Evolutionary conservation across 148 eudicot species (phyloP).

Genomic region (Vaccinium darrowii): DNA sequence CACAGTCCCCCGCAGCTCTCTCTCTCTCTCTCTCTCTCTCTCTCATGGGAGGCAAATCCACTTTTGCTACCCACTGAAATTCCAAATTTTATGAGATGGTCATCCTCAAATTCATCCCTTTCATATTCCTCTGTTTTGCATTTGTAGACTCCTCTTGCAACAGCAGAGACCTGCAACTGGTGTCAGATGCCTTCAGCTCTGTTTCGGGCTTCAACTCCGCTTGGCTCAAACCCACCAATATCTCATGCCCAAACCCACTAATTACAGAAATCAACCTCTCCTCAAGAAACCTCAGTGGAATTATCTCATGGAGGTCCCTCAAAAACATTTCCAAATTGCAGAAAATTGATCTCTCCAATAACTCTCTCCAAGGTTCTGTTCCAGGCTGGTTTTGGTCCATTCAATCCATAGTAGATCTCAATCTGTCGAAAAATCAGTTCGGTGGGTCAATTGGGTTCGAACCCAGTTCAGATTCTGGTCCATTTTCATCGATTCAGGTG

Average conservation of each 20-base stretch:
- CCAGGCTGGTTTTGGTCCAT: slow-evolving; percentile 52
- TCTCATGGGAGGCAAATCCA: neutral
- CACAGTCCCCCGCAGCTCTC: neutral
- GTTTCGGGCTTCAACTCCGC: slow-evolving; percentile 55
- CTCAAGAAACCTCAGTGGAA: slow-evolving; percentile 58
- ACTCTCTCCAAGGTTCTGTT: slow-evolving; percentile 63
- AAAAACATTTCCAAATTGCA: slow-evolving; percentile 53
- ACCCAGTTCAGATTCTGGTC: slow-evolving; percentile 17
- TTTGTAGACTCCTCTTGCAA: slow-evolving; percentile 27
- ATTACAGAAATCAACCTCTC: slow-evolving; percentile 48
- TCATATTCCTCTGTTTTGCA: slow-evolving; percentile 24
- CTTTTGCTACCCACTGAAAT: neutral
- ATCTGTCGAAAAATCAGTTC: slow-evolving; percentile 55
- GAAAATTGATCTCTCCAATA: slow-evolving; percentile 67
- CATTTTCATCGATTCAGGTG: slow-evolving; percentile 35
- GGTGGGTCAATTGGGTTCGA: slow-evolving; percentile 54
- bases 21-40: slow-evolving; percentile 17
- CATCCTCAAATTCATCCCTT: slow-evolving; percentile 25
- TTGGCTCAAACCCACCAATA: slow-evolving; percentile 20
- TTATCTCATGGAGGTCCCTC: slow-evolving; percentile 61
- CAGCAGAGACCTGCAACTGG: slow-evolving; percentile 33
- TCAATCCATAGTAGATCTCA: slow-evolving; percentile 33
- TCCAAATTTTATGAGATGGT: slow-evolving; percentile 3
- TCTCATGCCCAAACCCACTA: slow-evolving; percentile 22
- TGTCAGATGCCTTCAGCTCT: slow-evolving; percentile 64